Evolutionary conservation across 805 yeast species (phyloP), one percentile per base, ranked within the genome.

Genomic region (Wickerhamiella sergipiensis): DNA sequence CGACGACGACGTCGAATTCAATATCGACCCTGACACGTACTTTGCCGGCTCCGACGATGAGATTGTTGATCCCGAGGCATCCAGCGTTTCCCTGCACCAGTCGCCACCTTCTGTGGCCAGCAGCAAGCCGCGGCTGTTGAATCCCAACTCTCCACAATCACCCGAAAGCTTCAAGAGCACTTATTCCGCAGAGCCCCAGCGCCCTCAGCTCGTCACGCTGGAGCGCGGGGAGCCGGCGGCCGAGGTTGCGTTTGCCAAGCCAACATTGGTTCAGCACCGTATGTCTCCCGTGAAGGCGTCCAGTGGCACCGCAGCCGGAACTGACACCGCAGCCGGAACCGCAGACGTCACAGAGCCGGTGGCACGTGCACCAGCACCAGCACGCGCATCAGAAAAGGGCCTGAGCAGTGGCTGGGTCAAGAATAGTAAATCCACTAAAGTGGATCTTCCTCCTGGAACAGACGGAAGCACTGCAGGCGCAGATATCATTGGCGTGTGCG

Each of bases 401-500:
- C 36, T 21, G 22, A 3, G 7, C 4, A 15, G 17, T 6, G 21
- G 17, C 3, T 24, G 19, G 46, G 21, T 23, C 19, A 8, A 12
- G 8, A 12, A 15, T 5, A 24, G 26, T 24, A n/a, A 17, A 18
- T 5, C 40, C 17, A n/a, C 12, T 6, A 9, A 36, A 9, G 39
- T 19, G 21, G 18, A 17, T 15, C 24, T 22, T 19, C 23, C 40
- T 7, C 17, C 47, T 4, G 23, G 39, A 21, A 13, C 42, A 23
- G 24, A 18, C 10, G 46, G 22, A 18, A 36, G 40, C 19, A 36
- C 40, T n/a, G 40, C 40, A 2, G 39, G 45, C 1, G 56, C 49
- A 26, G 55, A 56, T 8, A 76, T 90, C 1, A 81, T 85, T 64
- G 96, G 95, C 12, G 77, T 89, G 2, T 83, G 95, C 57, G 76